Evolutionary conservation across 176 grass and related monocot species (phyloP), one percentile per base, ranked within the genome.

Genomic region (Tillandsia leiboldiana): DNA sequence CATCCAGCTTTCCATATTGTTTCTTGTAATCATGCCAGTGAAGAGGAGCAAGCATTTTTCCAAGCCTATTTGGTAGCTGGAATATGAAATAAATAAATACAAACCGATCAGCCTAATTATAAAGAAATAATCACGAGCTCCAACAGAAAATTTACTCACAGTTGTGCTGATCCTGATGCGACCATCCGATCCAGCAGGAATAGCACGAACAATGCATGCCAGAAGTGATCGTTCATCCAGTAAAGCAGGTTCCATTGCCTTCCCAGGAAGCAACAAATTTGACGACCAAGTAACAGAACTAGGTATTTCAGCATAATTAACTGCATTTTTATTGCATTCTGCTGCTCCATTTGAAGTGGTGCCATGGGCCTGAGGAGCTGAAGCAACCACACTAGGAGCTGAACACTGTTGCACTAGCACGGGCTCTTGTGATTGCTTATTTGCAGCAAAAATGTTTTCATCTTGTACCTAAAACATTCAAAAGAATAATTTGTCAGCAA

Each of bases 1-100:
- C 89, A 28, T 93, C 94, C 68, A 99, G 84, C 80, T 86, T 99
- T 67, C 94, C 94, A 53, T 90, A 99, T 48, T 90, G 80, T 66
- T 90, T 90, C 84, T 90, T 93, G 66, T 99, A 99, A 71, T 99
- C 94, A 77, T 93, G 87, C 94, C 94, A 99, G 66, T 92, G 89
- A 77, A 99, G 94, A 83, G 94, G 94, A 65, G 89, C 84, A 77
- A 99, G 75, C 84, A 99, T 86, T 89, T 93, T 99, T 1, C 77
- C 89, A 77, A 99, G 94, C 84, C 94, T 90, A 81, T 93, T 99
- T 73, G 89, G 89, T 42, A 99, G 75, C 94, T 99, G 87, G 63
- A 71, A 9, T 11, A 49, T 48, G 72, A 1, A 67, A 9, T 26
- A 13, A 70, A 68, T 57, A 68, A 29, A 49, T 78, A 48, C 68